Percentiles rank a stretch among this genome's conserved stretches.
Evolutionary conservation across 2,329 filamentous ascomycete genomes (phyloP).

Genomic region (Cladophialophora chaetospira): DNA sequence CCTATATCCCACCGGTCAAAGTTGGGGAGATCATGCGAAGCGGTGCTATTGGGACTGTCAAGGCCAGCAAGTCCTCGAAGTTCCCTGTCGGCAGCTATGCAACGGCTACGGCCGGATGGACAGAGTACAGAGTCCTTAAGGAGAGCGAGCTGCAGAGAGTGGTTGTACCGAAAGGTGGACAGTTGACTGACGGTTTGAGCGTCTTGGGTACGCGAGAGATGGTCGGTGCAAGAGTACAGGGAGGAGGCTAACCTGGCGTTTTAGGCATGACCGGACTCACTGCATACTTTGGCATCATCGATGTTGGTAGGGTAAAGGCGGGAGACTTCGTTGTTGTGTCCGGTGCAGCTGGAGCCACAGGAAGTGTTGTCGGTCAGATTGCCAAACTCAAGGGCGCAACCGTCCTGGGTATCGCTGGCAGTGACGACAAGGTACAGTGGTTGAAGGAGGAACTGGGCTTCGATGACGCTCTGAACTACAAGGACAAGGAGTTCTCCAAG

Average conservation of each 20-base stretch:
- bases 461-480: slow-evolving; percentile 70
- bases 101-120: slow-evolving; percentile 62
- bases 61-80: slow-evolving; percentile 60
- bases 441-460: slow-evolving; percentile 66
- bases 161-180: slow-evolving; percentile 49
- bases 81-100: slow-evolving; percentile 63
- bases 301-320: slow-evolving; percentile 66
- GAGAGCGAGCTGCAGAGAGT: slow-evolving; percentile 54
- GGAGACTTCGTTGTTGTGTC: slow-evolving; percentile 77
- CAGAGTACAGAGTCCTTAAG: slow-evolving; percentile 62
- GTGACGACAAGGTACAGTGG: slow-evolving; percentile 68
- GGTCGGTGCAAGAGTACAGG: neutral
- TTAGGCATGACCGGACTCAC: slow-evolving; percentile 69
- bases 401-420: slow-evolving; percentile 68
- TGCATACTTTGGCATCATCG: slow-evolving; percentile 72
- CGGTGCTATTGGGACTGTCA: slow-evolving; percentile 59
- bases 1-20: slow-evolving; percentile 69
- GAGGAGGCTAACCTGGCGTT: neutral
- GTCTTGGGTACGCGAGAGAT: slow-evolving; percentile 42
- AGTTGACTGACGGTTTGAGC: slow-evolving; percentile 62
- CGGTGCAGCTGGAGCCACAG: slow-evolving; percentile 74
- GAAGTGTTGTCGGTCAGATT: slow-evolving; percentile 75
- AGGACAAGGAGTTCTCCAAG: slow-evolving; percentile 61
- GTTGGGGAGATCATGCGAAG: slow-evolving; percentile 71
- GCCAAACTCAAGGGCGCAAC: slow-evolving; percentile 70